Base-by-base conservation (phyloP, 495 filamentous ascomycete species). In the Ramalina intermedia region DNA sequence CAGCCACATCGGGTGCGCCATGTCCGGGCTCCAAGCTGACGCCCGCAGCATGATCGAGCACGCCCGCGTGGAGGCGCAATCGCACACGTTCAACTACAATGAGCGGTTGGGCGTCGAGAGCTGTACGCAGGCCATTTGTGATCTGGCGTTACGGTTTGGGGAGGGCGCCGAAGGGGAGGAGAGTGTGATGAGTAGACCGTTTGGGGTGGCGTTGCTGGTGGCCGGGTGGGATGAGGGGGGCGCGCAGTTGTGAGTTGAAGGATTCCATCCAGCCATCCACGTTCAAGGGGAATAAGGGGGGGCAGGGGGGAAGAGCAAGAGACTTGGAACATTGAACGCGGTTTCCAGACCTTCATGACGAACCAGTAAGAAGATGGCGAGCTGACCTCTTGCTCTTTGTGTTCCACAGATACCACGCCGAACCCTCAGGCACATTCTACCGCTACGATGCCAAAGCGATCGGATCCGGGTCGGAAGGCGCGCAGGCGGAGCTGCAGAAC, bases 391-490 rank as follows among this genome's bases (percentile, higher is more conserved):
- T 33, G 29, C 5, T 11, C 29, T 9, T 9, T 17, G 33, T 41
- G 13, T 18, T 13, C 20, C 43, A 26, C 55, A 85, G 81, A 65
- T 98, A 94, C 67, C 93, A 98, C 63, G 91, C 91, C 45, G 91
- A 98, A 68, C 91, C 91, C 8, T 93, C 85, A 49, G 91, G 91
- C 46, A 98, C 91, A 23, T 98, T 98, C 64, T 98, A 98, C 68
- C 81, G 93, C 59, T 98, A 96, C 69, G 91, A 98, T 67, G 91
- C 91, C 52, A 98, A 98, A 72, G 91, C 91, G 37, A 98, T 98
- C 62, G 91, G 91, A 13, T 93, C 85, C 36, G 91, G 91, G 57
- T 88, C 82, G 58, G 91, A 98, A 68, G 91, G 91, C 50, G 91
- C 91, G 20, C 91, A 98, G 69, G 91, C 90, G 7, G 91, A 96